Evolutionary conservation across 345 rosid species (phyloP).

Genomic region (Syzygium grande): DNA sequence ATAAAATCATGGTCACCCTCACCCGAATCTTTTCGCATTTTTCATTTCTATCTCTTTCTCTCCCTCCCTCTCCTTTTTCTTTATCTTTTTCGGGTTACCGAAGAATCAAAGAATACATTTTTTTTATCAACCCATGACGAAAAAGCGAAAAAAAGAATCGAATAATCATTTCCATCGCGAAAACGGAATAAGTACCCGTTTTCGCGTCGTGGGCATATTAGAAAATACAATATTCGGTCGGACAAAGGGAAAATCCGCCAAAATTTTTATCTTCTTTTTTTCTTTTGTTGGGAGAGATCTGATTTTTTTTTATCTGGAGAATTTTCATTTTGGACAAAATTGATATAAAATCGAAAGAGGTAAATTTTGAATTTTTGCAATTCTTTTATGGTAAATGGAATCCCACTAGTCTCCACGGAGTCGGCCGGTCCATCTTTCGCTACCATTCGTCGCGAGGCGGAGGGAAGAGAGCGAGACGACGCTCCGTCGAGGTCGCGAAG

Average conservation of each 20-base stretch:
- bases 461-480: no score
- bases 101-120: not conserved
- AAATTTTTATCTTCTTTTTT: no score
- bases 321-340: not conserved
- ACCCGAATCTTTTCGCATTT: no score
- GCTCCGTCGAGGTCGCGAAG: not conserved
- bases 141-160: no score
- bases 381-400: not conserved
- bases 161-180: no score
- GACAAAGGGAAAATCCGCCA: not conserved
- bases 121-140: not conserved
- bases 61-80: no score
- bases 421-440: not conserved
- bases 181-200: not conserved
- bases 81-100: no score
- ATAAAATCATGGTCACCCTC: no score
- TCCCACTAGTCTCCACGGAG: not conserved
- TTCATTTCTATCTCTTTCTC: no score
- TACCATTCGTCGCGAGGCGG: not conserved
- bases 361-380: not conserved
- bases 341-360: not conserved
- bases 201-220: accelerated
- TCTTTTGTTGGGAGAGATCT: no score
- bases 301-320: no score
- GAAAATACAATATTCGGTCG: no score